Percentiles rank a stretch among this genome's conserved stretches.
Conservation (phyloP, 2,329 filamentous ascomycete genomes). For the Fusarium odoratissimum region DNA sequence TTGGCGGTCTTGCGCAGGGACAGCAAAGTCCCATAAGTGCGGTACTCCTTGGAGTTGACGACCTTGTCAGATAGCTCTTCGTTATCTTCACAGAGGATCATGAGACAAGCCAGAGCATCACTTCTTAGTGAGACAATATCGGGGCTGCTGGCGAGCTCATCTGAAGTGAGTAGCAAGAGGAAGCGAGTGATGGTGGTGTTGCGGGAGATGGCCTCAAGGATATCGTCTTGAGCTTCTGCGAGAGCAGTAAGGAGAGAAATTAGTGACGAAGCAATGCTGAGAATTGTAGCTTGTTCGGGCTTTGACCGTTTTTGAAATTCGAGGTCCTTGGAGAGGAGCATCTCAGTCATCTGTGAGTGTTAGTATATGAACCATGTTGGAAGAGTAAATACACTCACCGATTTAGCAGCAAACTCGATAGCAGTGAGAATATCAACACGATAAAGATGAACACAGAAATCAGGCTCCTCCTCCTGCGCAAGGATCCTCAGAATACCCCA, state of each 20-base stretch:
- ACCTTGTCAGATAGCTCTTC: conserved; percentile 63
- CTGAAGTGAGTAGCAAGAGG: conserved; percentile 64
- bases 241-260: conserved; percentile 65
- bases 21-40: conserved; percentile 62
- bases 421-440: conserved; percentile 71
- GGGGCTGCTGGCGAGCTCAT: conserved; percentile 56
- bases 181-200: conserved; percentile 63
- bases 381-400: conserved; percentile 54
- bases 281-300: conserved; percentile 64
- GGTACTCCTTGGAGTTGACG: conserved; percentile 59
- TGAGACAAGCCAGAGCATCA: conserved; percentile 66
- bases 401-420: conserved; percentile 65
- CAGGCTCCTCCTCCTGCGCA: conserved; percentile 71
- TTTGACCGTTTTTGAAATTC: conserved; percentile 62
- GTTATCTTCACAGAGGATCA: conserved; percentile 71
- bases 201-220: conserved; percentile 64
- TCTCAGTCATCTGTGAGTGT: conserved; percentile 55
- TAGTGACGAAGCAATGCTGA: conserved; percentile 66
- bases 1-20: conserved; percentile 60
- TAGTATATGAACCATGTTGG: not conserved
- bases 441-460: conserved; percentile 75
- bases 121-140: conserved; percentile 56
- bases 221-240: conserved; percentile 70
- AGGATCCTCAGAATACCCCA: conserved; percentile 74
- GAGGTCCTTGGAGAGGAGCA: conserved; percentile 55